Evolutionary conservation across 2,329 filamentous ascomycete genomes (phyloP).

Genomic region (Fusarium concolor): DNA sequence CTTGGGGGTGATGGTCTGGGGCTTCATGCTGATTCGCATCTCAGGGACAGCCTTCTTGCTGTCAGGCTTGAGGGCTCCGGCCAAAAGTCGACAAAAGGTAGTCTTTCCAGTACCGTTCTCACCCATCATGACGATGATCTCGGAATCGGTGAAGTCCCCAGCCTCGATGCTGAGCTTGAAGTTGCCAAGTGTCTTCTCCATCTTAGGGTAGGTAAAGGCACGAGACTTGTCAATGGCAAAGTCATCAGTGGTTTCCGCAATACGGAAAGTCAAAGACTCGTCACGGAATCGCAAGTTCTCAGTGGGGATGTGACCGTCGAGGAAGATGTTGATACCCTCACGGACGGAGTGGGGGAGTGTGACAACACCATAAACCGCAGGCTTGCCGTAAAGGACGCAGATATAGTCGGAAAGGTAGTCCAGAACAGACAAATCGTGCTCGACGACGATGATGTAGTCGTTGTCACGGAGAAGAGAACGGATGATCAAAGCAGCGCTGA

Average conservation of each 20-base stretch:
- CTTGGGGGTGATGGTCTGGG: constrained; percentile 98
- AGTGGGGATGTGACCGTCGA: constrained; percentile 97
- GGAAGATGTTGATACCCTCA: constrained; percentile 99
- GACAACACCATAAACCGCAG: constrained; percentile 97
- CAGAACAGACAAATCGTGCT: constrained; percentile 98
- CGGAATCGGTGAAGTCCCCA: constrained; percentile 94
- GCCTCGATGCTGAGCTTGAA: constrained; percentile 86
- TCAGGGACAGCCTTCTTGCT: constrained; percentile 80
- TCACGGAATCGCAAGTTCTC: constrained; percentile 99
- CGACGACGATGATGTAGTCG: constrained; percentile 98
- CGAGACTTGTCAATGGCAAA: constrained; percentile 86
- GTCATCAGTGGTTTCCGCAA: constrained; percentile 89
- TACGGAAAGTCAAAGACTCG: constrained; percentile 94
- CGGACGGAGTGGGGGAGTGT: constrained; percentile 95
- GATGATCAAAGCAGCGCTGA: constrained; percentile 91
- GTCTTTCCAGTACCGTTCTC: constrained; percentile 99
- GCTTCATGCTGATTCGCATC: constrained; percentile 99
- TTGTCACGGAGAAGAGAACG: constrained; percentile 88
- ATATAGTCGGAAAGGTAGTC: constrained; percentile 99
- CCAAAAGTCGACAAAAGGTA: constrained; percentile 96
- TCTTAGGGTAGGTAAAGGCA: constrained; percentile 86
- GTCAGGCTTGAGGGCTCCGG: constrained; percentile 93
- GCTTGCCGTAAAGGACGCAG: constrained; percentile 95
- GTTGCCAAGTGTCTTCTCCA: constrained; percentile 91
- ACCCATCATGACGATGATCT: constrained; percentile 99